phyloP scores from a whole-genome alignment of 306 rosid species.

The Canavalia gladiata region DNA sequence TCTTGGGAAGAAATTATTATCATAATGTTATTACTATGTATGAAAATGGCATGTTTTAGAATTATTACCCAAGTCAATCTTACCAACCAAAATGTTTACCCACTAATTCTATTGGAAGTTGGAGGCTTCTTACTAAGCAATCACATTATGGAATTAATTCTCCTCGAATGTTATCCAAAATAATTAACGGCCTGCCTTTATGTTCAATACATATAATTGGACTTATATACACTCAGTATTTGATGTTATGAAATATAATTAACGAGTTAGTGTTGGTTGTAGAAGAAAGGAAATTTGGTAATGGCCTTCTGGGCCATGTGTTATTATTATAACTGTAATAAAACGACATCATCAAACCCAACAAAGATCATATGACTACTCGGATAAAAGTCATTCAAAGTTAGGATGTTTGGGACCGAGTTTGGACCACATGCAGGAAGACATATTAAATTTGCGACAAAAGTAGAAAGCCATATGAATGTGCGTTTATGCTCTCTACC shows the following conservation, averaged over 20 bases:
- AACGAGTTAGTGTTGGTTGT: neutral
- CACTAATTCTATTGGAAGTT: neutral
- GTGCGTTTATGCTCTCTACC: slow-evolving; percentile 35
- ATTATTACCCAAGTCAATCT: neutral
- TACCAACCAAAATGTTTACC: neutral
- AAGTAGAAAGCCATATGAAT: slow-evolving; percentile 40
- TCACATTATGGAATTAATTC: neutral
- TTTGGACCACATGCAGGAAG: slow-evolving; percentile 50
- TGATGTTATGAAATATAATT: neutral
- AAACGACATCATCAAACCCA: slow-evolving; percentile 29
- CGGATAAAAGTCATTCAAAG: slow-evolving; percentile 25
- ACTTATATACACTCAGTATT: neutral
- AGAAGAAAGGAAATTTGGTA: slow-evolving; percentile 20
- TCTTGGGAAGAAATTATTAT: neutral
- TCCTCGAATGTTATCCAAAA: neutral
- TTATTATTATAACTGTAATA: neutral
- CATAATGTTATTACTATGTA: too few species aligned
- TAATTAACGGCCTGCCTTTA: neutral
- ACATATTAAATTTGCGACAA: slow-evolving; percentile 39
- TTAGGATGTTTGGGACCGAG: slow-evolving; percentile 20
- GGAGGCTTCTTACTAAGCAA: slow-evolving; percentile 1
- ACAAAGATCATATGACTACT: slow-evolving; percentile 31
- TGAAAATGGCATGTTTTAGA: neutral
- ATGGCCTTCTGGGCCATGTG: neutral
- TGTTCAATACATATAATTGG: neutral